Evolutionary conservation across 371 early-diverging fungal genomes (phyloP).

Genomic region (Thermomucor indicae-seudaticae): DNA sequence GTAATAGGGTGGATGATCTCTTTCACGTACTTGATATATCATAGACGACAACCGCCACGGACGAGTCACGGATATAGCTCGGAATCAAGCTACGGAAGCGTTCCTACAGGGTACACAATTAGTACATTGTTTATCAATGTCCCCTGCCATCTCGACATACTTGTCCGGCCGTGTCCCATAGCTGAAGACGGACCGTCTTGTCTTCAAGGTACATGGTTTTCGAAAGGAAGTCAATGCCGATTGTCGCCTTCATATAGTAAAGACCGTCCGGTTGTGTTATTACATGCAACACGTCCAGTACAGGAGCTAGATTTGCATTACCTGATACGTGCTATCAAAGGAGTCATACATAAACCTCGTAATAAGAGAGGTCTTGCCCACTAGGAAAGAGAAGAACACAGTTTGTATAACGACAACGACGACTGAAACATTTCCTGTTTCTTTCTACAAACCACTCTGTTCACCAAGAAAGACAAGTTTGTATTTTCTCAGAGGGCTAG

Average conservation of each 20-base stretch:
- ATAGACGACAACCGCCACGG: conserved; percentile 98
- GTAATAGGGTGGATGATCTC: neutral
- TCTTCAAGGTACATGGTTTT: conserved; percentile 99
- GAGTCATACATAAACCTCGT: conserved; percentile 99
- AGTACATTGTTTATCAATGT: too few relatives aligned
- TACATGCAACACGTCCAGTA: too few relatives aligned
- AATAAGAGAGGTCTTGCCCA: conserved; percentile 99
- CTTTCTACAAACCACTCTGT: conserved; percentile 84
- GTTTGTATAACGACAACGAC: neutral
- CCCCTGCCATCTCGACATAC: conserved; percentile 50
- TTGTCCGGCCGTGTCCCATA: conserved; percentile 99
- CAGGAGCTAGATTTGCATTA: too few relatives aligned
- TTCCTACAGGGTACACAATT: conserved; percentile 54
- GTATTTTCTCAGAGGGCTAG: conserved; percentile 79
- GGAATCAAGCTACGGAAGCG: conserved; percentile 97
- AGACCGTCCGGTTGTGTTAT: neutral
- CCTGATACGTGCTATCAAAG: conserved; percentile 96
- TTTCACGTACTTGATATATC: conserved; percentile 80
- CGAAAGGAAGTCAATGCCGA: conserved; percentile 99
- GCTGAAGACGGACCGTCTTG: conserved; percentile 95
- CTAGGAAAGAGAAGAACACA: conserved; percentile 30
- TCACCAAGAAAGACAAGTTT: conserved; percentile 95
- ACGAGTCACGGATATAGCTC: conserved; percentile 97
- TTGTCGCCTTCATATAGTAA: conserved; percentile 80
- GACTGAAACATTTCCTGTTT: too few relatives aligned